A percentile compares a stretch with the other conserved stretches of the same genome.
phyloP scores from a whole-genome alignment of 2,329 filamentous ascomycete species.

The Colletotrichum phormii region DNA sequence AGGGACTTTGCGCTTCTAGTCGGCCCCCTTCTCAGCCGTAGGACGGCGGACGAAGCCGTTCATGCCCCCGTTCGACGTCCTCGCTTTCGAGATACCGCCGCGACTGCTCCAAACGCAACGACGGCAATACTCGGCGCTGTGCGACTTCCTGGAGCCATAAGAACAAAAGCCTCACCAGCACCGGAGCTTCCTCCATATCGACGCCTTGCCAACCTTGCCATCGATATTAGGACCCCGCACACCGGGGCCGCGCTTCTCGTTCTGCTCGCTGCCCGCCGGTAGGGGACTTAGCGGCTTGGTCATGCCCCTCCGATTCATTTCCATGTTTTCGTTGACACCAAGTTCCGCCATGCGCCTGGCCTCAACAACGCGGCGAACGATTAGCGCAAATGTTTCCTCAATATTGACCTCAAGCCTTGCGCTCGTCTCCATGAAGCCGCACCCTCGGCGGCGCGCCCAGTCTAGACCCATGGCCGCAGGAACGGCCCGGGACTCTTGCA shows the following conservation, averaged over 20 bases:
- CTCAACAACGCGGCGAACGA: slow-evolving; percentile 72
- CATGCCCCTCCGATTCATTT: slow-evolving; percentile 63
- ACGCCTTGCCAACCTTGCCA: slow-evolving; percentile 54
- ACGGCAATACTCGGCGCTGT: no score
- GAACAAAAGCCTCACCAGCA: slow-evolving; percentile 59
- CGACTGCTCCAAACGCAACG: neutral
- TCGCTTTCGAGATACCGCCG: neutral
- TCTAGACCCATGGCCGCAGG: slow-evolving; percentile 78
- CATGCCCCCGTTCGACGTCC: neutral
- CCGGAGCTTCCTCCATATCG: slow-evolving; percentile 68
- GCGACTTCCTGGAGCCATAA: neutral
- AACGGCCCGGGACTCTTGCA: slow-evolving; percentile 76
- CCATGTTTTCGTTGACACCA: slow-evolving; percentile 55
- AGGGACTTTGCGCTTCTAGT: neutral
- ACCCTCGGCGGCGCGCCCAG: slow-evolving; percentile 78
- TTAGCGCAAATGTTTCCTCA: slow-evolving; percentile 85
- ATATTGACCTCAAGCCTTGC: slow-evolving; percentile 88
- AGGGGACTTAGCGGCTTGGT: slow-evolving; percentile 70
- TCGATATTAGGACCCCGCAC: slow-evolving; percentile 57
- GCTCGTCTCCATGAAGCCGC: slow-evolving; percentile 92
- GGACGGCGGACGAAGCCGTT: neutral
- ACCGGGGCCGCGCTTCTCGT: slow-evolving; percentile 60
- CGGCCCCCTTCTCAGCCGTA: neutral
- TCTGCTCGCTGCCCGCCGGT: slow-evolving; percentile 46
- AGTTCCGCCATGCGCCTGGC: slow-evolving; percentile 62